Evolutionary conservation across 768 basidiomycete genomes (phyloP).

Genomic region (Tulasnella calospora): DNA sequence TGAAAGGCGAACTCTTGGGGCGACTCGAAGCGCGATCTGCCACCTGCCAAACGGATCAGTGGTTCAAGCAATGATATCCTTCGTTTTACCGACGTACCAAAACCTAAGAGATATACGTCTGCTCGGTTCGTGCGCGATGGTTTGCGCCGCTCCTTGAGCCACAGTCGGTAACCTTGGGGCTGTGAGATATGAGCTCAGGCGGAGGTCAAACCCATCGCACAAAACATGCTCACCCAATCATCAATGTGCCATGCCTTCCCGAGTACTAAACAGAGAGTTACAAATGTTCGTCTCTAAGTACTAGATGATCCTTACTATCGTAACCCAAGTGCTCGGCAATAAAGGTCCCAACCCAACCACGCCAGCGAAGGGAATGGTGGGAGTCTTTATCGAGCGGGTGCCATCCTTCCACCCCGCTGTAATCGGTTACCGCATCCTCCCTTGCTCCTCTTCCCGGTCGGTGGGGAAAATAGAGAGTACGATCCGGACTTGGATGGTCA

Average conservation of each 20-base stretch:
- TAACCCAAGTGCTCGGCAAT: conserved; percentile 13
- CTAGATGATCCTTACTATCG: neutral
- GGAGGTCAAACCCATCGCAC: neutral
- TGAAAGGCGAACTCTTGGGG: conserved; percentile 19
- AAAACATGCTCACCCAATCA: conserved; percentile 12
- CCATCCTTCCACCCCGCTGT: neutral
- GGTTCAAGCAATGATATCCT: neutral
- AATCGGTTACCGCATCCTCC: conserved; percentile 1
- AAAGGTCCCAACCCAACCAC: conserved; percentile 15
- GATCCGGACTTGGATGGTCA: neutral
- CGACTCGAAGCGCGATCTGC: conserved; percentile 1
- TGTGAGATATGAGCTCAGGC: neutral
- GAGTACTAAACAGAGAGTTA: neutral
- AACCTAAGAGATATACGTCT: conserved; percentile 11
- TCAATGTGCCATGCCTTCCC: conserved; percentile 15
- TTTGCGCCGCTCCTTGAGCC: neutral
- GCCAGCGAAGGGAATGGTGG: neutral
- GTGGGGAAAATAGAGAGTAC: conserved; percentile 5
- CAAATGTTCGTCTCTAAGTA: neutral
- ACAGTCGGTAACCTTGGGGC: conserved; percentile 4
- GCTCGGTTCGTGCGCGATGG: conserved; percentile 1
- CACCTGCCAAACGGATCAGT: neutral
- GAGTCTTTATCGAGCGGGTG: neutral
- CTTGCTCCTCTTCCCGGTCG: neutral
- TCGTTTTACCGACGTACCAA: neutral